phyloP scores from a whole-genome alignment of 1,139 yeast species.

The Candida dubliniensis region DNA sequence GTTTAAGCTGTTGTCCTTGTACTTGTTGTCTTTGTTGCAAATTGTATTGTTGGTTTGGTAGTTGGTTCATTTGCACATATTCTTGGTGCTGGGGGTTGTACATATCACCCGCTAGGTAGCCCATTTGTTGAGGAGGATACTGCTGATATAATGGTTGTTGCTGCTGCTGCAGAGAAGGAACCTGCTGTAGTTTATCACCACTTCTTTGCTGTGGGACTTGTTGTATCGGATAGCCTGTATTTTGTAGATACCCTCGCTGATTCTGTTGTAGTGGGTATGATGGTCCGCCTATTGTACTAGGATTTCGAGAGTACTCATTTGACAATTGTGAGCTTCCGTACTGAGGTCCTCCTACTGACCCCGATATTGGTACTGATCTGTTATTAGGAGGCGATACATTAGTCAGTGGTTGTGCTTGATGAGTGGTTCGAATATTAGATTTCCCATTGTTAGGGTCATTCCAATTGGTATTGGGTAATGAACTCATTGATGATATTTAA shows the following conservation, averaged over 20 bases:
- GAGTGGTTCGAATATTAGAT: background rate
- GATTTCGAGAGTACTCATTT: constrained; percentile 1
- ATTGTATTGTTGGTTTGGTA: constrained; percentile 7
- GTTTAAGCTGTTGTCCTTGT: background rate
- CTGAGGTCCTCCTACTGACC: constrained; percentile 1
- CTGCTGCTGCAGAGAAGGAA: constrained; percentile 5
- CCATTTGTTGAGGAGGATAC: constrained; percentile 13
- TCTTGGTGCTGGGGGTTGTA: constrained; percentile 9
- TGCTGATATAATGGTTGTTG: constrained; percentile 10
- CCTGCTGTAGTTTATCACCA: constrained; percentile 10
- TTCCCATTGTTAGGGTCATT: constrained; percentile 1
- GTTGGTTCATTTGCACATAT: constrained; percentile 5
- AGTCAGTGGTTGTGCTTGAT: constrained; percentile 1
- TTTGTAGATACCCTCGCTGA: constrained; percentile 7
- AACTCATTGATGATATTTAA: constrained; percentile 1
- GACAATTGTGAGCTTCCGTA: constrained; percentile 2
- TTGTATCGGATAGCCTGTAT: constrained; percentile 5
- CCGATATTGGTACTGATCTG: background rate
- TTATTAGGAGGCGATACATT: background rate
- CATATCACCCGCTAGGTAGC: constrained; percentile 12
- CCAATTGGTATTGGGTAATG: constrained; percentile 1
- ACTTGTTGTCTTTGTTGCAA: constrained; percentile 9
- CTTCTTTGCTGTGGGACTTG: constrained; percentile 1
- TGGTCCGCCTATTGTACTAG: constrained; percentile 1
- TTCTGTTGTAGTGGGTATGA: constrained; percentile 3